phyloP scores from a whole-genome alignment of 2,329 filamentous ascomycete genomes.

The Pseudogymnoascus destructans region DNA sequence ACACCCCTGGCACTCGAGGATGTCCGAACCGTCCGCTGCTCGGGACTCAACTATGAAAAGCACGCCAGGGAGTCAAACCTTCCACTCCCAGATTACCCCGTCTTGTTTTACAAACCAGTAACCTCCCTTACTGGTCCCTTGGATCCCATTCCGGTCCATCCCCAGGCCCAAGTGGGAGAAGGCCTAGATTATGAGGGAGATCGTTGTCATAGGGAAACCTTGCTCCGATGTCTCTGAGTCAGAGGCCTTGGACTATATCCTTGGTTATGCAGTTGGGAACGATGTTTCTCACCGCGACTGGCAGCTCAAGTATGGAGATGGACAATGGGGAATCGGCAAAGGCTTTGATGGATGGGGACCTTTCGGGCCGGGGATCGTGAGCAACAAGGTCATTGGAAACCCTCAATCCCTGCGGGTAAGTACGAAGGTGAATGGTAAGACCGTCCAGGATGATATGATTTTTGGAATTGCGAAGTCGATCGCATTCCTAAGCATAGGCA shows the following conservation, averaged over 20 bases:
- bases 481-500: constrained; percentile 46
- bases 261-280: constrained; percentile 64
- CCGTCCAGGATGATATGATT: constrained; percentile 50
- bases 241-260: constrained; percentile 55
- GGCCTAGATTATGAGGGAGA: constrained; percentile 72
- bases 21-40: constrained; percentile 52
- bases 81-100: constrained; percentile 55
- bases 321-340: constrained; percentile 61
- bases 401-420: constrained; percentile 43
- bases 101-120: constrained; percentile 61
- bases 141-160: constrained; percentile 53
- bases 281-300: constrained; percentile 72
- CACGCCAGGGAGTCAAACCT: constrained; percentile 59
- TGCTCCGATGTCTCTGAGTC: constrained; percentile 52
- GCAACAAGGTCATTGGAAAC: constrained; percentile 39
- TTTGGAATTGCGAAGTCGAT: constrained; percentile 48
- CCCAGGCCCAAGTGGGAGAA: constrained; percentile 49
- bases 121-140: constrained; percentile 52
- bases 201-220: constrained; percentile 56
- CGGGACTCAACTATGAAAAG: constrained; percentile 60
- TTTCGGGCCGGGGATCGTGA: constrained; percentile 59
- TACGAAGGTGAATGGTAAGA: constrained; percentile 46
- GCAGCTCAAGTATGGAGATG: constrained; percentile 54
- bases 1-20: constrained; percentile 49
- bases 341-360: constrained; percentile 67